These are phyloP conservation scores for Chalciporus pseudorubinellus DNA, from an alignment of 768 basidiomycete genomes.

Conservation along the genomic window DNA sequence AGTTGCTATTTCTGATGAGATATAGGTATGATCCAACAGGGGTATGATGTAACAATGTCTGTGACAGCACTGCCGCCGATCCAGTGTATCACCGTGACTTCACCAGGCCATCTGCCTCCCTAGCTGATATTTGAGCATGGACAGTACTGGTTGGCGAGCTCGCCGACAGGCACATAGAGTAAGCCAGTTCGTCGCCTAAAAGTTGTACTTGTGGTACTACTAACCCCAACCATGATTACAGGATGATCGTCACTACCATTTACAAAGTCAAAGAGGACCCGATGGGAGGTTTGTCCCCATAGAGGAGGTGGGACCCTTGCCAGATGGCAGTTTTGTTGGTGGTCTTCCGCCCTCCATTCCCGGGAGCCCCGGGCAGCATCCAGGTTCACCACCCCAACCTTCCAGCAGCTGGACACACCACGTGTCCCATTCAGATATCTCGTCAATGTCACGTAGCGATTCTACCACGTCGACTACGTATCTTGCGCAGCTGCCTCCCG, in stretches of 20 bases:
- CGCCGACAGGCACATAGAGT: slow-evolving; percentile 59
- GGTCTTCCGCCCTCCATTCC: slow-evolving; percentile 44
- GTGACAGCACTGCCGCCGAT: too few relatives aligned
- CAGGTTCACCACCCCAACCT: slow-evolving; percentile 1
- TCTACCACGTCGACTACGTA: slow-evolving; percentile 27
- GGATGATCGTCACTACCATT: slow-evolving; percentile 29
- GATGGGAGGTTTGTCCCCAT: slow-evolving; percentile 54
- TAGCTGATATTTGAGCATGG: slow-evolving; percentile 44
- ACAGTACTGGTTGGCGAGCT: slow-evolving; percentile 76
- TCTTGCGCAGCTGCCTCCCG: slow-evolving; percentile 52
- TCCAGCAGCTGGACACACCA: slow-evolving; percentile 29
- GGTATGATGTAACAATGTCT: too few relatives aligned
- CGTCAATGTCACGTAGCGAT: slow-evolving; percentile 7
- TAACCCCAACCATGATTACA: slow-evolving; percentile 17
- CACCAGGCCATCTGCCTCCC: too few relatives aligned
- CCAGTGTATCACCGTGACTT: too few relatives aligned
- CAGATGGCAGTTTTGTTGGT: slow-evolving; percentile 55
- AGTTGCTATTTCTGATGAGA: not conserved
- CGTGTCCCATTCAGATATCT: slow-evolving; percentile 13
- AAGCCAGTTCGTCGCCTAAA: slow-evolving; percentile 12
- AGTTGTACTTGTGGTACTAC: not conserved
- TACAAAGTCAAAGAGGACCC: slow-evolving; percentile 38
- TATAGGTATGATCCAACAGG: too few relatives aligned
- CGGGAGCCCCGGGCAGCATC: slow-evolving; percentile 29
- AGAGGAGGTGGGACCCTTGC: slow-evolving; percentile 58